A percentile compares a stretch with the other conserved stretches of the same genome.
These are phyloP conservation scores for Solanum medicagineum DNA, from an alignment of 257 asterid species.

Conservation along the genomic window DNA sequence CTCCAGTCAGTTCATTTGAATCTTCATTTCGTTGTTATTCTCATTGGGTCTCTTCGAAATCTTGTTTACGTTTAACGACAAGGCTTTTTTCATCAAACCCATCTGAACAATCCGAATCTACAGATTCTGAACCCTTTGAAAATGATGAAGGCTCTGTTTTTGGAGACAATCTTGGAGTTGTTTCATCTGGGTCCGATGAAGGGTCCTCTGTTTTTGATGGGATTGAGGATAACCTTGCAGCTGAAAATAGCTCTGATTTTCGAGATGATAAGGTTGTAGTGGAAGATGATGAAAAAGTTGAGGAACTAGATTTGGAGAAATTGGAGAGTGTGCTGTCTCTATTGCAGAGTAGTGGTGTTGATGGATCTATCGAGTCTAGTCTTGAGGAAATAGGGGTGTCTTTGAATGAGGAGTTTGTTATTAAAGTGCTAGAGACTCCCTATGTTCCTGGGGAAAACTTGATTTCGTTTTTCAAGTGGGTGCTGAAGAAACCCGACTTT, in stretches of 20 bases:
- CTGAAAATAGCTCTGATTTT: not conserved
- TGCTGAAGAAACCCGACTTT: slow-evolving; percentile 27
- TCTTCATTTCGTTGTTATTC: not conserved
- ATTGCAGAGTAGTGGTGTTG: slow-evolving; percentile 53
- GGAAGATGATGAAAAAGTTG: slow-evolving; percentile 1
- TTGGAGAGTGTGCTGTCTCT: slow-evolving; percentile 56
- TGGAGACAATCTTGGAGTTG: not conserved
- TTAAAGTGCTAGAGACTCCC: slow-evolving; percentile 51
- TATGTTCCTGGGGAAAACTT: slow-evolving; percentile 46
- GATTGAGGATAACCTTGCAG: not conserved
- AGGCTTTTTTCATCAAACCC: slow-evolving; percentile 42
- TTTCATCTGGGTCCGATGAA: not conserved
- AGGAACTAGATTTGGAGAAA: slow-evolving; percentile 30
- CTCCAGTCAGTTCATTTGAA: not conserved
- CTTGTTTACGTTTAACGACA: not conserved
- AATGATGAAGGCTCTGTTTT: not conserved
- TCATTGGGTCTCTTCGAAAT: not conserved
- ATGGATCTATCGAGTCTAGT: slow-evolving; percentile 34
- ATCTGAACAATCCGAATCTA: slow-evolving; percentile 7
- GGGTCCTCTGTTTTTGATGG: not conserved
- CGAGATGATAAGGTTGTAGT: not conserved
- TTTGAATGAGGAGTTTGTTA: slow-evolving; percentile 44
- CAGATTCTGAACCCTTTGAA: not conserved
- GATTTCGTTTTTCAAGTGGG: slow-evolving; percentile 58
- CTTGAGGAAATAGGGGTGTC: slow-evolving; percentile 33